phyloP scores from a whole-genome alignment of 345 rosid species.

The Eucalyptus melliodora region DNA sequence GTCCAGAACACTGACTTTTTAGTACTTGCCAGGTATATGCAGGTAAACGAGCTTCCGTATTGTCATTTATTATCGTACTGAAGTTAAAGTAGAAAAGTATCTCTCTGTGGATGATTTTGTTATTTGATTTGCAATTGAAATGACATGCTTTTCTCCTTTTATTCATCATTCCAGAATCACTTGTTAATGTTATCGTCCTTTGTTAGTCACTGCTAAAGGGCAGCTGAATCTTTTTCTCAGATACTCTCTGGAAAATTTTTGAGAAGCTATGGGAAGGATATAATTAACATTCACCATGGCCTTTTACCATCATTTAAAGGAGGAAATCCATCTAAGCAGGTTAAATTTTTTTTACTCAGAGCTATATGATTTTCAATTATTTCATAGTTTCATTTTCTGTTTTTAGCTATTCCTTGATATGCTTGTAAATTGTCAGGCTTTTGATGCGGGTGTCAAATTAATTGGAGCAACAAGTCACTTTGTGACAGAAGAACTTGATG shows the following conservation, averaged over 20 bases:
- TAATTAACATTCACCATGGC: slow-evolving; percentile 97
- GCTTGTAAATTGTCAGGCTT: slow-evolving; percentile 62
- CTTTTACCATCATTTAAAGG: slow-evolving; percentile 97
- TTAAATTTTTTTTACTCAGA: slow-evolving; percentile 5
- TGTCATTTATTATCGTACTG: not conserved
- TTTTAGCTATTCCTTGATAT: slow-evolving; percentile 5
- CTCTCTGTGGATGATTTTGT: not conserved
- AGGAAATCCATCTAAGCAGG: slow-evolving; percentile 82
- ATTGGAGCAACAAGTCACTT: slow-evolving; percentile 97
- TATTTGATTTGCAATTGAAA: not conserved
- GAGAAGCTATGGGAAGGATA: slow-evolving; percentile 69
- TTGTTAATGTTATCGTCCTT: not conserved
- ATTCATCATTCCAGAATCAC: not conserved
- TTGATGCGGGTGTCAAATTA: slow-evolving; percentile 90
- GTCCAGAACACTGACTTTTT: slow-evolving; percentile 78
- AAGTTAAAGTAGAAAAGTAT: not conserved
- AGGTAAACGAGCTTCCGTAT: slow-evolving; percentile 31
- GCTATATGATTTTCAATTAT: not conserved
- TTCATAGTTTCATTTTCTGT: not conserved
- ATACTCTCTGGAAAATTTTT: slow-evolving; percentile 61
- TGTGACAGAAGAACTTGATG: slow-evolving; percentile 92
- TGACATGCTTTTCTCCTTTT: not conserved
- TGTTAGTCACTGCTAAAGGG: not conserved
- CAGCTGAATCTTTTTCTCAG: slow-evolving; percentile 19
- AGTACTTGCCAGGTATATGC: slow-evolving; percentile 98